A percentile compares a stretch with the other conserved stretches of the same genome.
phyloP scores from a whole-genome alignment of 495 filamentous ascomycete species.

The Talaromyces wortmannii region DNA sequence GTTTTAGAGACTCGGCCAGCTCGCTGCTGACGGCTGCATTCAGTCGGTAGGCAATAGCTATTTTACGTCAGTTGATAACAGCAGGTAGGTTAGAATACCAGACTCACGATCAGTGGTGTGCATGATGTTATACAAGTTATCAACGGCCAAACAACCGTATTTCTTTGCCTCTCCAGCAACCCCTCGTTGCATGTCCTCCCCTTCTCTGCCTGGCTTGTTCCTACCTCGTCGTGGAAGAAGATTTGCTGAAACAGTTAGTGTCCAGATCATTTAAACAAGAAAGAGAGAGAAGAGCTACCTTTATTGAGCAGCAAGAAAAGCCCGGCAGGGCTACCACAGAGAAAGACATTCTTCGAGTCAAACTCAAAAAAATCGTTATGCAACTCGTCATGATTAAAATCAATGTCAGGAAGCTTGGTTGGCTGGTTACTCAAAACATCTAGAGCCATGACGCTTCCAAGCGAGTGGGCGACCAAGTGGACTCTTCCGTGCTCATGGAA shows the following conservation, averaged over 20 bases:
- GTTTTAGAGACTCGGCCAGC: conserved; percentile 70
- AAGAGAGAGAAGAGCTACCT: conserved; percentile 19
- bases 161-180: conserved; percentile 68
- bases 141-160: conserved; percentile 87
- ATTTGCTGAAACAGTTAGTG: conserved; percentile 31
- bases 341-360: conserved; percentile 80
- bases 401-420: conserved; percentile 51
- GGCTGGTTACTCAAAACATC: conserved; percentile 89
- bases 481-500: conserved; percentile 78
- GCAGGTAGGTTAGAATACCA: neutral
- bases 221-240: conserved; percentile 73
- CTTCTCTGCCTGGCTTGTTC: conserved; percentile 65
- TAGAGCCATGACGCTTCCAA: conserved; percentile 88
- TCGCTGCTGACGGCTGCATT: conserved; percentile 81
- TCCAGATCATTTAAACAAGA: neutral
- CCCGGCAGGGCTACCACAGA: conserved; percentile 84
- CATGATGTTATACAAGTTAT: conserved; percentile 95
- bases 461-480: conserved; percentile 86
- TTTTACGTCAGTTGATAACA: conserved; percentile 30
- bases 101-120: conserved; percentile 49
- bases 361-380: conserved; percentile 75
- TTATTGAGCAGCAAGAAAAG: conserved; percentile 91
- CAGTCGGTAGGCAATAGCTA: conserved; percentile 79
- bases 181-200: conserved; percentile 53
- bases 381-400: conserved; percentile 39